Percentiles rank a stretch among this genome's conserved stretches.
These are phyloP conservation scores for Canavalia ensiformis DNA, from an alignment of 306 rosid genomes.

Conservation along the genomic window DNA sequence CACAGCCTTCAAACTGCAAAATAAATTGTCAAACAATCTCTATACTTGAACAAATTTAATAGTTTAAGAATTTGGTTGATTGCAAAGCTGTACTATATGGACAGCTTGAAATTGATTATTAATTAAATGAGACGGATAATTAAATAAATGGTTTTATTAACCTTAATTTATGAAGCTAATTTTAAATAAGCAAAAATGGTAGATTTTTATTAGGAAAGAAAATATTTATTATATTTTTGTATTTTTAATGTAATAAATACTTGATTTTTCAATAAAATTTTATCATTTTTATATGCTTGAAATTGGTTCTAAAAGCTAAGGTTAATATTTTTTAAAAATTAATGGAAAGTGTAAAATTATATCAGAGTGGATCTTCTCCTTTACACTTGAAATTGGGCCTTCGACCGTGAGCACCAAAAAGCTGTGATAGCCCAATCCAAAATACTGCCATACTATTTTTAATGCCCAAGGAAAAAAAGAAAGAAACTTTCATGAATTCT, in stretches of 20 bases:
- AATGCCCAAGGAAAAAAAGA: too few species aligned
- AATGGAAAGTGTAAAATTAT: not conserved
- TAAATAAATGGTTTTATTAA: not conserved
- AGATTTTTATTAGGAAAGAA: too few species aligned
- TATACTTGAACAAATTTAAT: not conserved
- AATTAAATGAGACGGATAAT: not conserved
- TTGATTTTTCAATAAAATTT: too few species aligned
- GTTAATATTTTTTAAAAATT: too few species aligned
- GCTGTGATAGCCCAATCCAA: not conserved
- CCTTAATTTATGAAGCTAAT: too few species aligned
- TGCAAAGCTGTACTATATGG: not conserved
- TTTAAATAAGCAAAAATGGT: too few species aligned
- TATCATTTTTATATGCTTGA: too few species aligned
- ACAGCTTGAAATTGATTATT: not conserved
- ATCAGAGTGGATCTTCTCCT: not conserved
- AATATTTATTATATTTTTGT: too few species aligned
- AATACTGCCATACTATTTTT: not conserved
- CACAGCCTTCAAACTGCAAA: constrained; percentile 54
- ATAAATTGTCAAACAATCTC: constrained; percentile 28
- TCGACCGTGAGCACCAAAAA: not conserved
- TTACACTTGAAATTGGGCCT: not conserved
- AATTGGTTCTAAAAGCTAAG: too few species aligned
- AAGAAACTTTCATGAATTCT: not conserved
- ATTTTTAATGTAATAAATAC: too few species aligned
- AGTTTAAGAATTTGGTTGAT: not conserved